A percentile compares a stretch with the other conserved stretches of the same genome.
Evolutionary conservation across 2,329 filamentous ascomycete genomes (phyloP).

Genomic region (Xenoacremonium recifei): DNA sequence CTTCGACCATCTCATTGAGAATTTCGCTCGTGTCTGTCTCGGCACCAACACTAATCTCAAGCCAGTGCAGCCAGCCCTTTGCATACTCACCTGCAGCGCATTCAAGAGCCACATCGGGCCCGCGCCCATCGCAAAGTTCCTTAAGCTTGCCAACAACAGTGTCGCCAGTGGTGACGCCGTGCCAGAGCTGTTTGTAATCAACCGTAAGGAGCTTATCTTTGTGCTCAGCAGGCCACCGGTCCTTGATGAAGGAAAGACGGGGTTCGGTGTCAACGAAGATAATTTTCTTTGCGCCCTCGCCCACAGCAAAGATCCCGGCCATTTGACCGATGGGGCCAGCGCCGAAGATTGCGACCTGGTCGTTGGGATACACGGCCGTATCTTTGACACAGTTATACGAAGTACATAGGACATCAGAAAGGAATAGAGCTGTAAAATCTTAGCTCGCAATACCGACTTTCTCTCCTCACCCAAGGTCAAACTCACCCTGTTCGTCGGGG

Average conservation of each 20-base stretch:
- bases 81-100: conserved; percentile 61
- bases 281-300: conserved; percentile 71
- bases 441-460: too few relatives aligned
- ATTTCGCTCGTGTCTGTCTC: conserved; percentile 86
- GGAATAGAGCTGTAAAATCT: conserved; percentile 52
- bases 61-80: conserved; percentile 59
- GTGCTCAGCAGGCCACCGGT: conserved; percentile 52
- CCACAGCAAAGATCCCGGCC: conserved; percentile 70
- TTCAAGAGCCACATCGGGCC: conserved; percentile 74
- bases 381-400: conserved; percentile 82
- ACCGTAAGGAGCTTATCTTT: conserved; percentile 61
- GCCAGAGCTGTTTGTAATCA: conserved; percentile 61
- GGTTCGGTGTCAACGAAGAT: conserved; percentile 77
- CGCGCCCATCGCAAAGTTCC: conserved; percentile 68
- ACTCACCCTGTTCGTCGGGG: conserved; percentile 73
- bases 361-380: conserved; percentile 74
- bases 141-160: conserved; percentile 72
- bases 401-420: conserved; percentile 78
- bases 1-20: conserved; percentile 75
- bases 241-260: conserved; percentile 66
- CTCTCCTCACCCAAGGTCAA: too few relatives aligned
- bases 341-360: conserved; percentile 81
- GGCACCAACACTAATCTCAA: conserved; percentile 59
- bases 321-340: conserved; percentile 86
- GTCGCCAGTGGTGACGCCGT: conserved; percentile 54